Conservation (phyloP, 108 stramenopile species). For the Discostella stelligeroides region DNA sequence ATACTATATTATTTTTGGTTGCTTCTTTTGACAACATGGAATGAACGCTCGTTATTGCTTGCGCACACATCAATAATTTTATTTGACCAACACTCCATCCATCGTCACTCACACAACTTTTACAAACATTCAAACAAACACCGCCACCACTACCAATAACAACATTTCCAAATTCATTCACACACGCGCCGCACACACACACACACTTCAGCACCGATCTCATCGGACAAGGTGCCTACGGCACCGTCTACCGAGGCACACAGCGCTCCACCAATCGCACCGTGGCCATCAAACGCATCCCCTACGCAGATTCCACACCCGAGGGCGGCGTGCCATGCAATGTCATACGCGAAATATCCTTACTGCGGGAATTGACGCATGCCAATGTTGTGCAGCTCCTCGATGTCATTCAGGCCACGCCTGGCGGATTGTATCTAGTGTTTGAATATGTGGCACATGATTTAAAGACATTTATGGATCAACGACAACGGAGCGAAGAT, state of each 20-base stretch:
- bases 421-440: slow-evolving; percentile 83
- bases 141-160: not conserved
- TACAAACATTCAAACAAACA: not conserved
- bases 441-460: slow-evolving; percentile 89
- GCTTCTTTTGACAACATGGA: too few species aligned
- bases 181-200: not conserved
- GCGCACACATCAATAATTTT: too few species aligned
- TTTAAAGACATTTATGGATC: slow-evolving; percentile 86
- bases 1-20: too few species aligned
- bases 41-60: too few species aligned
- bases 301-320: slow-evolving; percentile 83
- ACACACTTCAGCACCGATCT: slow-evolving; percentile 74
- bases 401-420: slow-evolving; percentile 80
- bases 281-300: slow-evolving; percentile 91
- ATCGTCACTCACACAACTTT: too few species aligned
- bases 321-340: slow-evolving; percentile 91
- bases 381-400: slow-evolving; percentile 80
- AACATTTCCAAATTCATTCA: not conserved
- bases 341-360: slow-evolving; percentile 90
- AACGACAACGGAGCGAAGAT: slow-evolving; percentile 69
- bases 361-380: slow-evolving; percentile 85
- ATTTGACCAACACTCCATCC: too few species aligned
- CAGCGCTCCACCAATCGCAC: slow-evolving; percentile 78
- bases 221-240: slow-evolving; percentile 99
- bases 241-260: slow-evolving; percentile 97